Evolutionary conservation across 371 early-diverging fungal species (phyloP), one percentile per base, ranked within the genome.

Genomic region (Mucor plumbeus): DNA sequence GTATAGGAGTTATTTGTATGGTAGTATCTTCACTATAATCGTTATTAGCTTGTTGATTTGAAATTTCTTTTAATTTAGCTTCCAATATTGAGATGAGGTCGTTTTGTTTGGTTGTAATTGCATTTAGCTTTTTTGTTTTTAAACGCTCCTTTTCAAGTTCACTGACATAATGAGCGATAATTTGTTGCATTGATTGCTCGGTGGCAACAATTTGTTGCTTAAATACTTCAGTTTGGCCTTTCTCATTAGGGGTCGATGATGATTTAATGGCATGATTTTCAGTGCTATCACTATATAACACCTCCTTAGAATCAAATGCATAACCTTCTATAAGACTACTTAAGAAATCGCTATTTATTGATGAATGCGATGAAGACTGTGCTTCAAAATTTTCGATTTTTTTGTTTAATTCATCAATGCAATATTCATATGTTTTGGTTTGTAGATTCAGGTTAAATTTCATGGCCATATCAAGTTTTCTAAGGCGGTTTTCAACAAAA

Each of bases 41-140:
- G 3, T 8, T 8, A 3, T n/a, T 9, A 10, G 7, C 8, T 47
- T 47, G 47, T 19, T 19, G 19, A 19, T 47, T 47, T 3, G 15
- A 21, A 55, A 34, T 44, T 5, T 43, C 38, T 4, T 17, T 58
- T 34, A 70, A 31, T 55, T 72, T 69, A 15, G 43, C 31, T 64
- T 81, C 79, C 10, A 81, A 59, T 10, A 54, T 69, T 1, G 40
- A 13, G n/a, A 81, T 81, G 7, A 78, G 44, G 11, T 68, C 63
- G 26, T 81, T 75, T 67, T 81, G 81, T n/a, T 81, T 77, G 39
- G 67, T 43, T 0, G 77, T 66, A 1, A 81, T 63, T 39, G 53
- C 11, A 81, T 41, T 26, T 26, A 26, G 26, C 19, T 39, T 36
- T 26, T 73, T 71, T 10, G 56, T 70, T 26, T 71, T 60, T 13